phyloP scores from a whole-genome alignment of 306 rosid species.

The Senna tora region DNA sequence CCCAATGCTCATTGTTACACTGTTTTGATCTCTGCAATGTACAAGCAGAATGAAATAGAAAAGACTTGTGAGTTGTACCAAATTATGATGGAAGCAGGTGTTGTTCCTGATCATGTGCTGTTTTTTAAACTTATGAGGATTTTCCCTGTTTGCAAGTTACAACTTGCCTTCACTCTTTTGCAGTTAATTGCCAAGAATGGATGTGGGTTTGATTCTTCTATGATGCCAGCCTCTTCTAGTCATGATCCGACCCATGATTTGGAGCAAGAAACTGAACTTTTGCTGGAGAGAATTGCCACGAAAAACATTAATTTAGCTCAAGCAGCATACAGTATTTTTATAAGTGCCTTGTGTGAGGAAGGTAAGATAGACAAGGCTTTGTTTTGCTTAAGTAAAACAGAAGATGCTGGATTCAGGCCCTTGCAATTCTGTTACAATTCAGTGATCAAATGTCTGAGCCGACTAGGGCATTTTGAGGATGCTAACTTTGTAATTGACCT shows the following conservation, averaged over 20 bases:
- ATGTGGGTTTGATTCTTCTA: slow-evolving; percentile 45
- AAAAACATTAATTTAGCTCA: slow-evolving; percentile 40
- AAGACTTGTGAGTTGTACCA: slow-evolving; percentile 36
- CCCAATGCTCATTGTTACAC: slow-evolving; percentile 51
- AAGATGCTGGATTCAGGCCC: slow-evolving; percentile 46
- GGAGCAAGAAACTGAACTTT: slow-evolving; percentile 42
- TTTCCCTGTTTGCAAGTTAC: slow-evolving; percentile 39
- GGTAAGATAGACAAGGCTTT: slow-evolving; percentile 38
- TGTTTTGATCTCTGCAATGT: slow-evolving; percentile 43
- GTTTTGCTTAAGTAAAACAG: slow-evolving; percentile 38
- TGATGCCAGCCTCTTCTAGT: slow-evolving; percentile 26
- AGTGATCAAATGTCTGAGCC: slow-evolving; percentile 49
- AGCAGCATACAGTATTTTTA: slow-evolving; percentile 39
- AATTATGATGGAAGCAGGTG: slow-evolving; percentile 41
- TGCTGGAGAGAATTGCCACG: slow-evolving; percentile 42
- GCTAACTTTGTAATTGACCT: slow-evolving; percentile 40
- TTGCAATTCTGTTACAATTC: slow-evolving; percentile 46
- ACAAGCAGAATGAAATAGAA: slow-evolving; percentile 41
- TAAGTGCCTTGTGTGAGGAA: slow-evolving; percentile 47
- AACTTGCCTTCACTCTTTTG: slow-evolving; percentile 44
- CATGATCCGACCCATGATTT: background rate
- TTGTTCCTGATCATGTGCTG: slow-evolving; percentile 56
- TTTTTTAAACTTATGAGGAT: slow-evolving; percentile 42
- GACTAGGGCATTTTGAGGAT: slow-evolving; percentile 42
- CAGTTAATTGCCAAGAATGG: slow-evolving; percentile 47